Evolutionary conservation across 305 asterid species (phyloP).

Genomic region (Solanum hybrid): DNA sequence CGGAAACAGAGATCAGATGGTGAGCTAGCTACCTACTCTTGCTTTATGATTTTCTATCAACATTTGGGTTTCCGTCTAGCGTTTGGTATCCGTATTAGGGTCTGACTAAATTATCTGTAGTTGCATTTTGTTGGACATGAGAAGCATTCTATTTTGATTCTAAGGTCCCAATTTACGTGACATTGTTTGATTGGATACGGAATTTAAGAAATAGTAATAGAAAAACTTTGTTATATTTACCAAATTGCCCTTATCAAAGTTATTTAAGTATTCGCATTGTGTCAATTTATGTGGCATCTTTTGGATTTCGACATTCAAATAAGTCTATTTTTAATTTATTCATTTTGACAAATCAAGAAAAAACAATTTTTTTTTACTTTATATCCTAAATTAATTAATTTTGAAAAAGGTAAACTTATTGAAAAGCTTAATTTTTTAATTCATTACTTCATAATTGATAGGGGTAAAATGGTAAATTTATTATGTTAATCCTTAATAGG

Average conservation of each 20-base stretch:
- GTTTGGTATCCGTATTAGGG: neutral
- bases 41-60: neutral
- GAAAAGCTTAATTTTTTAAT: no score
- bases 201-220: neutral
- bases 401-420: neutral
- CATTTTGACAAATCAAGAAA: neutral
- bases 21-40: neutral
- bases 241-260: neutral
- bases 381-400: no score
- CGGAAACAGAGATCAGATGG: neutral
- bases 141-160: neutral
- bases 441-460: neutral
- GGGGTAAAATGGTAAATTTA: no score
- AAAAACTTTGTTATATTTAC: neutral
- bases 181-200: fast-evolving
- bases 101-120: neutral
- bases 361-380: no score
- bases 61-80: neutral
- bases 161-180: neutral
- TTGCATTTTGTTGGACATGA: neutral
- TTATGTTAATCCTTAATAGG: neutral
- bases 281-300: no score
- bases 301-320: no score
- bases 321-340: no score
- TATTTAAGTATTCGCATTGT: neutral